phyloP scores from a whole-genome alignment of 2,329 filamentous ascomycete species.

The Lecanicillium sp. region DNA sequence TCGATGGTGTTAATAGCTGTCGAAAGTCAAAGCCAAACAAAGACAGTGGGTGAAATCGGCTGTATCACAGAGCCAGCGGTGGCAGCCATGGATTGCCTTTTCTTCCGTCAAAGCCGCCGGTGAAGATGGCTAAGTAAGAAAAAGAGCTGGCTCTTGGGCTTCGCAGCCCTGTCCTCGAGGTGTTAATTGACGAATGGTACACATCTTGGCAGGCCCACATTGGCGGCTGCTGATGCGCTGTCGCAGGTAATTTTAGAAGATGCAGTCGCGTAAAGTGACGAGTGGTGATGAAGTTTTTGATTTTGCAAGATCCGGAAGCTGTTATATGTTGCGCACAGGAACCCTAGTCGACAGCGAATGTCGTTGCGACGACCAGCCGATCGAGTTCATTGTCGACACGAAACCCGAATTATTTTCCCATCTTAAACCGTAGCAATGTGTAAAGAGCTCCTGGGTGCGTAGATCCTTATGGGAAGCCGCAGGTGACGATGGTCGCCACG shows the following conservation, averaged over 20 bases:
- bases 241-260: conserved; percentile 29
- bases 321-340: conserved; percentile 29
- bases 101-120: no score
- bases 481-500: conserved; percentile 2
- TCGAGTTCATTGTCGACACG: conserved; percentile 1
- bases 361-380: conserved; percentile 27
- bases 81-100: no score
- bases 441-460: conserved; percentile 27
- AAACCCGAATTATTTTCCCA: conserved; percentile 18
- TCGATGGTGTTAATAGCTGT: no score
- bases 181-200: conserved; percentile 22
- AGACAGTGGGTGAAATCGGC: no score
- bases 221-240: conserved; percentile 23
- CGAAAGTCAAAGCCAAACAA: no score
- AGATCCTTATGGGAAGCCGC: conserved; percentile 20
- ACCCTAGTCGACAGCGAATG: conserved; percentile 17
- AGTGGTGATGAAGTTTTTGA: conserved; percentile 30
- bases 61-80: no score
- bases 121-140: no score
- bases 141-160: no score
- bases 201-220: conserved; percentile 23
- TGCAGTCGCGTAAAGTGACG: conserved; percentile 25
- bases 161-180: background rate
- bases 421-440: conserved; percentile 27
- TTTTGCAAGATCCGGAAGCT: conserved; percentile 32